Conservation (phyloP, 768 basidiomycete genomes). For the Kwoniella sp. region DNA sequence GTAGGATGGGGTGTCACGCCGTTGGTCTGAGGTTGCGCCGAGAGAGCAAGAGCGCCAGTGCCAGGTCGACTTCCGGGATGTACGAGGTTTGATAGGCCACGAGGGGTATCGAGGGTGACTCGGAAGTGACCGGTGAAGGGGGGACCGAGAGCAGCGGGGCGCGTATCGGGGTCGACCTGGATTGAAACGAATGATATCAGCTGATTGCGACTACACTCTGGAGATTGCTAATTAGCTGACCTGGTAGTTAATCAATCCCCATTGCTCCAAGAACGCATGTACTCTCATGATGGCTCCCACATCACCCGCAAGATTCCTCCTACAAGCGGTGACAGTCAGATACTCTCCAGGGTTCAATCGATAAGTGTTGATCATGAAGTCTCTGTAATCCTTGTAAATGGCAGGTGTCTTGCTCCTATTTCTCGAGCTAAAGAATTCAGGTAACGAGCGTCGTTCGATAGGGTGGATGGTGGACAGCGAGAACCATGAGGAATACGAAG, state of each 20-base stretch:
- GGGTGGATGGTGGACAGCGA: constrained; percentile 90
- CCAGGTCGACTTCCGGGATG: constrained; percentile 60
- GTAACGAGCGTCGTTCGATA: constrained; percentile 86
- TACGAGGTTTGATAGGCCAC: constrained; percentile 85
- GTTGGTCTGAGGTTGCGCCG: constrained; percentile 41
- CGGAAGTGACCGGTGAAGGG: constrained; percentile 99
- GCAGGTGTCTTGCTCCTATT: constrained; percentile 93
- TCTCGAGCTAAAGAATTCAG: constrained; percentile 96
- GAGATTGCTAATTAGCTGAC: too few species aligned
- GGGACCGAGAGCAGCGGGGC: constrained; percentile 89
- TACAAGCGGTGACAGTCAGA: constrained; percentile 93
- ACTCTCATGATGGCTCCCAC: constrained; percentile 99
- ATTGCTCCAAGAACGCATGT: constrained; percentile 97
- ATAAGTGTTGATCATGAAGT: constrained; percentile 99
- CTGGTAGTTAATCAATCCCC: constrained; percentile 99
- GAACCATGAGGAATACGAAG: constrained; percentile 98
- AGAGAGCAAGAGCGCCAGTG: constrained; percentile 59
- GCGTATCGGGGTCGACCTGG: constrained; percentile 94
- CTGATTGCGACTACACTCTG: background rate
- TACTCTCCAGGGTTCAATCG: constrained; percentile 91
- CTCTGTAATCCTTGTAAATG: constrained; percentile 98
- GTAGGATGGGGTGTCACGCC: constrained; percentile 54
- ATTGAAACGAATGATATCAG: background rate
- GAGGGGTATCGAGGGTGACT: constrained; percentile 92
- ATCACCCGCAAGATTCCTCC: constrained; percentile 94